These are phyloP conservation scores for Dictyostelium discoideum DNA, from an alignment of 78 protist genomes.

Conservation along the genomic window dicty_2.7 NC_007090.3:2667501-2668000, in stretches of 20 bases:
- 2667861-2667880: neutral
- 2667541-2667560: neutral
- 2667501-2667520: neutral
- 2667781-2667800: neutral
- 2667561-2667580: neutral
- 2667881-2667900: neutral
- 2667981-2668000: neutral
- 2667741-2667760: too few relatives aligned
- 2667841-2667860: neutral
- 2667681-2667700: too few relatives aligned
- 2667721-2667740: too few relatives aligned
- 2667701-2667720: too few relatives aligned
- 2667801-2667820: neutral
- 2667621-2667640: neutral
- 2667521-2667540: too few relatives aligned
- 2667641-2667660: too few relatives aligned
- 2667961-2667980: neutral
- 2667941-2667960: neutral
- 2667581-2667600: neutral
- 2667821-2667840: too few relatives aligned
- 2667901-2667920: neutral
- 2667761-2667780: too few relatives aligned
- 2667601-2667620: neutral
- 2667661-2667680: too few relatives aligned
- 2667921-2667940: neutral